A percentile compares a stretch with the other conserved stretches of the same genome.
These are phyloP conservation scores for Marasmius tenuissimus DNA, from an alignment of 1,284 basidiomycete species.

Conservation along the genomic window DNA sequence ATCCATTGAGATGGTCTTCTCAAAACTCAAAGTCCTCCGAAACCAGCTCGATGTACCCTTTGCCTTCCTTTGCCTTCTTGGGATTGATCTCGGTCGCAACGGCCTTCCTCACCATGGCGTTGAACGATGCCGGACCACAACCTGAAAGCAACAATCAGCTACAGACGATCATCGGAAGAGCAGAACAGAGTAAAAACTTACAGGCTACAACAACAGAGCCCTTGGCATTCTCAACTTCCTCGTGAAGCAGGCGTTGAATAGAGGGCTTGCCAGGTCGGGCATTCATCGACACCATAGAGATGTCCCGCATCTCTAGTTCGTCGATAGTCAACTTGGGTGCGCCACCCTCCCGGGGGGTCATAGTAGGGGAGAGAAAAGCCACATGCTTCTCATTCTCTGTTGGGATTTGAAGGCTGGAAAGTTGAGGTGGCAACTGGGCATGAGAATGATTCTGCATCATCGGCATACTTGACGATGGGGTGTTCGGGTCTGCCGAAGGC, in stretches of 20 bases:
- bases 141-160: conserved; percentile 33
- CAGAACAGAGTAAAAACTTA: conserved; percentile 33
- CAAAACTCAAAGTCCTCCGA: conserved; percentile 71
- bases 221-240: conserved; percentile 59
- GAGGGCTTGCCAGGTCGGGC: conserved; percentile 77
- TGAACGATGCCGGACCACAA: conserved; percentile 76
- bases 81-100: conserved; percentile 67
- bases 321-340: conserved; percentile 55
- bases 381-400: background rate
- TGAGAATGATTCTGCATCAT: background rate
- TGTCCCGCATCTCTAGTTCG: conserved; percentile 66
- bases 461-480: background rate
- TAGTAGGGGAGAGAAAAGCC: conserved; percentile 9
- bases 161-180: background rate
- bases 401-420: background rate
- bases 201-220: conserved; percentile 71
- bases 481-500: background rate
- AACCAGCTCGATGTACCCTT: conserved; percentile 61
- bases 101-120: conserved; percentile 69
- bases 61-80: conserved; percentile 51
- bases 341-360: conserved; percentile 16
- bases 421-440: background rate
- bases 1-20: conserved; percentile 4
- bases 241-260: conserved; percentile 61
- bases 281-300: conserved; percentile 66